phyloP scores from a whole-genome alignment of 768 basidiomycete species.

The Mycena belliarum region DNA sequence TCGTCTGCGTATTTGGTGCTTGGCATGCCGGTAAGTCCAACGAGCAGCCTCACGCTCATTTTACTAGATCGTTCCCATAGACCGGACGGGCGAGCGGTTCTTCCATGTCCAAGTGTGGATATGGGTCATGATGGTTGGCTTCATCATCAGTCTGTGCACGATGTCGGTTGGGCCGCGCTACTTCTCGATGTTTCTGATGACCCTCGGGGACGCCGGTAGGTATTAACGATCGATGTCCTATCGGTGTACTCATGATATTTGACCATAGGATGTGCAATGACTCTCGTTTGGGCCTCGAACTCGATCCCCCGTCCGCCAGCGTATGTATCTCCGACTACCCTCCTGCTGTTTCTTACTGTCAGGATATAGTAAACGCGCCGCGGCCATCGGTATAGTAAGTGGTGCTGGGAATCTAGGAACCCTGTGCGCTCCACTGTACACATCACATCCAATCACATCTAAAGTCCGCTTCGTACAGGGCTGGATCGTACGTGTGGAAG shows the following conservation, averaged over 20 bases:
- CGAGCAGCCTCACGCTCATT: too few relatives aligned
- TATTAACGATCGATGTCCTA: background rate
- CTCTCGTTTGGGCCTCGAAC: constrained; percentile 49
- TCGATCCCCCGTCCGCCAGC: constrained; percentile 47
- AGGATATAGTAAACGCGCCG: constrained; percentile 30
- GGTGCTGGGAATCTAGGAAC: constrained; percentile 46
- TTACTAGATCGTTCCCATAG: constrained; percentile 23
- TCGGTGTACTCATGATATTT: too few relatives aligned
- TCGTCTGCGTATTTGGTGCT: constrained; percentile 38
- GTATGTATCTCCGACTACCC: constrained; percentile 9
- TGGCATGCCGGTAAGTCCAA: constrained; percentile 42
- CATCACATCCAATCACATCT: background rate
- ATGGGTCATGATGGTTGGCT: constrained; percentile 45
- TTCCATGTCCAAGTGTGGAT: constrained; percentile 42
- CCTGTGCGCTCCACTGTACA: constrained; percentile 28
- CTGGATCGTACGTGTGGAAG: constrained; percentile 45
- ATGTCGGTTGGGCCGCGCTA: constrained; percentile 43
- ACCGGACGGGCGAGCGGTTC: constrained; percentile 48
- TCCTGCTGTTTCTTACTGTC: constrained; percentile 2
- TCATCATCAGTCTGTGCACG: constrained; percentile 47
- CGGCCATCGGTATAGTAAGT: constrained; percentile 47
- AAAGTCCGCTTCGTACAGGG: constrained; percentile 24
- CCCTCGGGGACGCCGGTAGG: constrained; percentile 43
- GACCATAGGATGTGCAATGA: constrained; percentile 36
- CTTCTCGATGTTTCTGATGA: constrained; percentile 49